Evolutionary conservation across 805 yeast species (phyloP).

Genomic region (Yarrowia deformans): DNA sequence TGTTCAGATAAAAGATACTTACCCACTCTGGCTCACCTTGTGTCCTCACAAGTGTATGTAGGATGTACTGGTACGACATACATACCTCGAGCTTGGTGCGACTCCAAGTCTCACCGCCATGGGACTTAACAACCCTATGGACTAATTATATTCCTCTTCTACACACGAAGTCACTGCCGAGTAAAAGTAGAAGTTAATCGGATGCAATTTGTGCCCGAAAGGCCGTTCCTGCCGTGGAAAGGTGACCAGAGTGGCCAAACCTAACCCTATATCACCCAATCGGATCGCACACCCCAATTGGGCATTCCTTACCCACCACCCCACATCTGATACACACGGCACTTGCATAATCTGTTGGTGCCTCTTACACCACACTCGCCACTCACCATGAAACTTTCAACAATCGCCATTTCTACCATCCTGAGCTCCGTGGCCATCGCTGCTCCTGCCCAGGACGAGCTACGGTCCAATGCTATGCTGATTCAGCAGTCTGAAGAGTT

Average conservation of each 20-base stretch:
- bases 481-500: conserved; percentile 38
- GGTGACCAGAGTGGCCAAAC: background rate
- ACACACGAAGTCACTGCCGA: too few relatives aligned
- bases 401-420: conserved; percentile 16
- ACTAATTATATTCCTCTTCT: too few relatives aligned
- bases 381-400: conserved; percentile 19
- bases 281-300: background rate
- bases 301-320: conserved; percentile 20
- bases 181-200: too few relatives aligned
- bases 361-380: conserved; percentile 20
- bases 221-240: too few relatives aligned
- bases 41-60: too few relatives aligned
- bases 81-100: too few relatives aligned
- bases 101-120: too few relatives aligned
- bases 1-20: too few relatives aligned
- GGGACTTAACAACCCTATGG: too few relatives aligned
- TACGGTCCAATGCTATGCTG: conserved; percentile 18
- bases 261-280: background rate
- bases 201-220: too few relatives aligned
- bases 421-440: conserved; percentile 21
- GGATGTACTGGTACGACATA: too few relatives aligned
- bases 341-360: conserved; percentile 8
- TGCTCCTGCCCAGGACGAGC: conserved; percentile 21
- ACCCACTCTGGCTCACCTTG: too few relatives aligned
- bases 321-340: conserved; percentile 29